Percentiles rank a stretch among this genome's conserved stretches.
These are phyloP conservation scores for Phyllosticta ampelicida DNA, from an alignment of 2,329 filamentous ascomycete species.

Conservation along the genomic window DNA sequence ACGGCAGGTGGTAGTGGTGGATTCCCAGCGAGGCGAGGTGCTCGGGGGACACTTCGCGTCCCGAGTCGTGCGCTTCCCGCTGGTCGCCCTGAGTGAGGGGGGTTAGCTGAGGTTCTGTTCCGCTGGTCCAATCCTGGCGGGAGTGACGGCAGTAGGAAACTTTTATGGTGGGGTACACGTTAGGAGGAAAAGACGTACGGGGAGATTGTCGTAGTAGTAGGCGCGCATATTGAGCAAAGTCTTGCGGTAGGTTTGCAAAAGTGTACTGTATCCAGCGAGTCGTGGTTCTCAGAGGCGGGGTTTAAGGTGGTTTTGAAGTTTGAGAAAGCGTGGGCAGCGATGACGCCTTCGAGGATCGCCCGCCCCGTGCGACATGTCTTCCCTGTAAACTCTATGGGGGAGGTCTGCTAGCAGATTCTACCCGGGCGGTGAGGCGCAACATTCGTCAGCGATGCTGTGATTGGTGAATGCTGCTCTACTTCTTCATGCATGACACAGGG, in stretches of 20 bases:
- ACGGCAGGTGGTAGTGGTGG: constrained; percentile 59
- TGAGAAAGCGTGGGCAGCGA: not conserved
- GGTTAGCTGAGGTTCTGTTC: constrained; percentile 10
- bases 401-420: no score
- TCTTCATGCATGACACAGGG: not conserved
- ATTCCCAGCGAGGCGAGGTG: constrained; percentile 70
- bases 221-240: constrained; percentile 48
- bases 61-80: constrained; percentile 80
- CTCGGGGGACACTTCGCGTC: constrained; percentile 51
- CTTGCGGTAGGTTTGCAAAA: not conserved
- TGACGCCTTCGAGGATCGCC: constrained; percentile 10
- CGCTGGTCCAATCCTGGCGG: constrained; percentile 11
- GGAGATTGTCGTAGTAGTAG: constrained; percentile 59
- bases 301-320: constrained; percentile 5
- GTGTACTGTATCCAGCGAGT: not conserved
- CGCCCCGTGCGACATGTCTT: not conserved
- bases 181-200: constrained; percentile 34
- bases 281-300: not conserved
- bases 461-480: not conserved
- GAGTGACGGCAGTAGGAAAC: not conserved
- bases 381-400: no score
- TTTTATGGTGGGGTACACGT: not conserved
- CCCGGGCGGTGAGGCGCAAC: no score
- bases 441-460: no score
- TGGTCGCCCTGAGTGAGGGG: constrained; percentile 65